Percentiles rank a stretch among this genome's conserved stretches.
Evolutionary conservation across 768 basidiomycete genomes (phyloP).

Genomic region (Cubamyces lactineus): DNA sequence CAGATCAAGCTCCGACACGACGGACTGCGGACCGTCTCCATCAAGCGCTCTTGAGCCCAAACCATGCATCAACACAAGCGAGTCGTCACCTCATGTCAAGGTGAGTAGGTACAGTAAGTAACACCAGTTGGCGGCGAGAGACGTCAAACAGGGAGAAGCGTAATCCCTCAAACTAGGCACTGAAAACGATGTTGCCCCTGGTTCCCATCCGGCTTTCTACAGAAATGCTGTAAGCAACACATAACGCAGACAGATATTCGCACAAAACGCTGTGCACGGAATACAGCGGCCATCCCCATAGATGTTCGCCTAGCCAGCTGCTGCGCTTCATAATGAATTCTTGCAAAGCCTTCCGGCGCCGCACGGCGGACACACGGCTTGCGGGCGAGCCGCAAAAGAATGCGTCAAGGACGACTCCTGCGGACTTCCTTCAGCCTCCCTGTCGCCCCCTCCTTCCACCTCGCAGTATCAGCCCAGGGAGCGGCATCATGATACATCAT

Average conservation of each 20-base stretch:
- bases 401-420: background rate
- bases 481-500: slow-evolving; percentile 19
- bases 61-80: slow-evolving; percentile 13
- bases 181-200: background rate
- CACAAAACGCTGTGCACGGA: too few species aligned
- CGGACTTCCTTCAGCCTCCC: background rate
- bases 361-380: background rate
- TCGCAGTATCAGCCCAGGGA: slow-evolving; percentile 16
- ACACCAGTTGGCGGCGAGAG: too few species aligned
- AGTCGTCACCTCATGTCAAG: slow-evolving; percentile 18
- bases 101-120: slow-evolving; percentile 1
- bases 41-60: background rate
- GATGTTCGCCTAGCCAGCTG: background rate
- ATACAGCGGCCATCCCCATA: too few species aligned
- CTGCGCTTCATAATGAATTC: background rate
- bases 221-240: too few species aligned
- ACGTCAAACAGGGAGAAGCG: too few species aligned
- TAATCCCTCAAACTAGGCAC: too few species aligned
- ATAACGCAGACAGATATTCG: too few species aligned
- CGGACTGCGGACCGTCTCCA: background rate
- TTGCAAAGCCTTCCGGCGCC: background rate
- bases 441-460: background rate
- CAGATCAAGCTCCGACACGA: background rate
- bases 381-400: background rate
- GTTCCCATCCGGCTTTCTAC: background rate